phyloP scores from a whole-genome alignment of 176 grass and related monocot genomes.

The Eremochloa ophiuroides region DNA sequence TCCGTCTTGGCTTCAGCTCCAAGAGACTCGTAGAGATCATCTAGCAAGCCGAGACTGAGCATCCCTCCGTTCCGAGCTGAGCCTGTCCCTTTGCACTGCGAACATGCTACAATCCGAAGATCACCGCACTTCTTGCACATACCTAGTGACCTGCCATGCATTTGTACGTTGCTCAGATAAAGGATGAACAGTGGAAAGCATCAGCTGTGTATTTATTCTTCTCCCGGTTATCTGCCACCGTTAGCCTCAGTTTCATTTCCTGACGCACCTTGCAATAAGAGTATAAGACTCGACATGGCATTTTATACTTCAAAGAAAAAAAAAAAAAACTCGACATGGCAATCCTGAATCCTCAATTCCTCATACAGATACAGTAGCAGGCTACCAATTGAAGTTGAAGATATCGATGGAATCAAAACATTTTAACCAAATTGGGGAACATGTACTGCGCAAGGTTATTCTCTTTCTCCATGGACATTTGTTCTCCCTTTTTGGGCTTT shows the following conservation, averaged over 20 bases:
- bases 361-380: too few species aligned
- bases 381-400: too few species aligned
- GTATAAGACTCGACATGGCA: background rate
- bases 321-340: too few species aligned
- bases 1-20: slow-evolving; percentile 44
- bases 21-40: slow-evolving; percentile 72
- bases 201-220: background rate
- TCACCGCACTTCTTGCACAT: slow-evolving; percentile 87
- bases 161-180: background rate
- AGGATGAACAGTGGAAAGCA: background rate
- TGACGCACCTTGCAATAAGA: background rate
- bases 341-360: too few species aligned
- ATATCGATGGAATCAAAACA: too few species aligned
- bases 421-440: too few species aligned
- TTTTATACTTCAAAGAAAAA: too few species aligned
- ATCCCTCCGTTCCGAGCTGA: slow-evolving; percentile 56
- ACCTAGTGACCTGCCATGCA: slow-evolving; percentile 57
- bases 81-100: slow-evolving; percentile 59
- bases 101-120: slow-evolving; percentile 77
- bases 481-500: too few species aligned
- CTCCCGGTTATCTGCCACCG: too few species aligned
- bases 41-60: slow-evolving; percentile 44
- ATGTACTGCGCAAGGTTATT: background rate
- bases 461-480: background rate
- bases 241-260: background rate